A percentile compares a stretch with the other conserved stretches of the same genome.
Conservation (phyloP, 1,139 yeast species). For the Suhomyces chickasaworum region DNA sequence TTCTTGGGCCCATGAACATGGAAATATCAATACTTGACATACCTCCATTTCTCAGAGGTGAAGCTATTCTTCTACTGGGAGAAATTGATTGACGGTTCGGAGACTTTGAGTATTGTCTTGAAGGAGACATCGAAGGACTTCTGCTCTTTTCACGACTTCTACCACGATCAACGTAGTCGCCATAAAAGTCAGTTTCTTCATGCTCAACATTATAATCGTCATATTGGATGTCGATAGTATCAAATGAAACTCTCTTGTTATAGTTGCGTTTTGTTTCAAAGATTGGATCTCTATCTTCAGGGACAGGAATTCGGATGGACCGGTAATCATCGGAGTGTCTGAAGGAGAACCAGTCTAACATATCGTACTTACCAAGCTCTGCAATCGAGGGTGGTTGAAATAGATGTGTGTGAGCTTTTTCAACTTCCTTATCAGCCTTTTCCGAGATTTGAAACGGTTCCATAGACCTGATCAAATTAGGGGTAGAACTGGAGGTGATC, state of each 20-base stretch:
- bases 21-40: slow-evolving; percentile 8
- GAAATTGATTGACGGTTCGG: slow-evolving; percentile 17
- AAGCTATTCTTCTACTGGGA: slow-evolving; percentile 12
- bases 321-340: slow-evolving; percentile 28
- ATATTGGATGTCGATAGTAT: slow-evolving; percentile 43
- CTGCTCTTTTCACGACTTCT: slow-evolving; percentile 17
- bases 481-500: slow-evolving; percentile 3
- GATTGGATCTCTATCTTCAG: slow-evolving; percentile 14
- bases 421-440: slow-evolving; percentile 1
- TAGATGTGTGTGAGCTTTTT: slow-evolving; percentile 3
- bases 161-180: slow-evolving; percentile 10
- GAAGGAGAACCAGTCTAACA: slow-evolving; percentile 25
- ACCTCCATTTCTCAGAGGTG: slow-evolving; percentile 15
- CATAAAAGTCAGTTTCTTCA: slow-evolving; percentile 13
- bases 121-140: slow-evolving; percentile 20
- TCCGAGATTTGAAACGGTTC: not conserved
- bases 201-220: slow-evolving; percentile 25
- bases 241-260: slow-evolving; percentile 41
- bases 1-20: slow-evolving; percentile 13
- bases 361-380: slow-evolving; percentile 19
- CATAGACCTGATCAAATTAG: slow-evolving; percentile 5
- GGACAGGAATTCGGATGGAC: slow-evolving; percentile 21
- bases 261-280: slow-evolving; percentile 13
- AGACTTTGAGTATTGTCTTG: slow-evolving; percentile 15
- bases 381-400: slow-evolving; percentile 8